These are phyloP conservation scores for Coemansia pectinata DNA, from an alignment of 192 early-diverging fungal species.

Conservation along the genomic window DNA sequence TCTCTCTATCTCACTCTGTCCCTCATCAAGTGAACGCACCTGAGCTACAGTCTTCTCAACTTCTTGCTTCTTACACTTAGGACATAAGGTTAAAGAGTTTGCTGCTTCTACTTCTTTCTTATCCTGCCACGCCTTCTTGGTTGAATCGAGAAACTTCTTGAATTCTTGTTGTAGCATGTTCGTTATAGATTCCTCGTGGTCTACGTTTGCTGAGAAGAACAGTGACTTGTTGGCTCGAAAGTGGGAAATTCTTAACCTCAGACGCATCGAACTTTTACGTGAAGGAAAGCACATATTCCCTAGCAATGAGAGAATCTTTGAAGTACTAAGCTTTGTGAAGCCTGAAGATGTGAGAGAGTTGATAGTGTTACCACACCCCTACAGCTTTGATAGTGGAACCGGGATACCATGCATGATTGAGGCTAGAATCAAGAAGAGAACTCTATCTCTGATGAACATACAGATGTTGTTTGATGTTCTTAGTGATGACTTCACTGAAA, in stretches of 20 bases:
- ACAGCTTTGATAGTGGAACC: constrained; percentile 16
- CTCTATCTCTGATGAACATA: constrained; percentile 4
- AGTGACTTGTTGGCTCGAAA: background rate
- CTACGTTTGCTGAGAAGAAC: background rate
- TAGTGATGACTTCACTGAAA: background rate
- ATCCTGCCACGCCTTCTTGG: background rate
- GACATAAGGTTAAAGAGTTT: too few species aligned
- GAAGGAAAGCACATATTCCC: background rate
- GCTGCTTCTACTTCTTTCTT: too few species aligned
- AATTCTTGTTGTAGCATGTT: background rate
- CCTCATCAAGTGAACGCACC: background rate
- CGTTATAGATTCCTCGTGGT: background rate
- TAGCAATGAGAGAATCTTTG: background rate
- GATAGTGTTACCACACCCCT: constrained; percentile 12
- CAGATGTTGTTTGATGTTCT: constrained; percentile 12
- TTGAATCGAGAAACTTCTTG: background rate
- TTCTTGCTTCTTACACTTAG: background rate
- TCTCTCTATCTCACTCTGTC: background rate
- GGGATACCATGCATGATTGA: constrained; percentile 18
- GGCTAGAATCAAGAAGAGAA: background rate
- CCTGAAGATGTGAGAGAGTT: background rate
- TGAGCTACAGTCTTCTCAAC: background rate
- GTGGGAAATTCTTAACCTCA: background rate
- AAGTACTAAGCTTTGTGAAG: constrained; percentile 1
- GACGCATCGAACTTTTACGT: background rate